Evolutionary conservation across 2,329 filamentous ascomycete genomes (phyloP), one percentile per base, ranked within the genome.

Genomic region (Helotiales sp.): DNA sequence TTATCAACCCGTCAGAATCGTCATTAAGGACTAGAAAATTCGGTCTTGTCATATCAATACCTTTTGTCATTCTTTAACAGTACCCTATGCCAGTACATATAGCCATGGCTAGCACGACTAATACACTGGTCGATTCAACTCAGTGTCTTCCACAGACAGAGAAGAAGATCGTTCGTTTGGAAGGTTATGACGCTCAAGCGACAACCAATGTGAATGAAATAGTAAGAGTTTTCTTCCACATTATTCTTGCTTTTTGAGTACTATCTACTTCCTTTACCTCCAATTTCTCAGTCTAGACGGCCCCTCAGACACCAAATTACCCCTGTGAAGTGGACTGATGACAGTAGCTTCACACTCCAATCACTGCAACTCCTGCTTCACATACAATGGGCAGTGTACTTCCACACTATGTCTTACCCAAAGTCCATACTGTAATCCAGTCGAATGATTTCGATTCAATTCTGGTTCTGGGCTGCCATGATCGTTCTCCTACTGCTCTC

Each of bases 361-460:
- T 43, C 20, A 26, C 54, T 34, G 66, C 57, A 13, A 30, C 28
- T 15, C 34, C 49, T 8, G 24, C 30, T 11, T 58, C 57, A 5
- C 64, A 66, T 22, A 62, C 64, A 32, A 66, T 66, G 64, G 64
- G 64, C 55, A 6, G 34, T 30, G 32, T 49, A 1, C 64, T 66
- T 50, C 49, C 28, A 17, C 37, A 45, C 34, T 66, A 66, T 37
- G 58, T 66, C 34, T 32, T 57, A 17, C 57, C 50, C 15, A 66
- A 66, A 47, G 49, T 66, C 3, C 64, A 66, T 37, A 57, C 57
- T 11, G 17, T 34, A 34, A 66, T 66, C 13, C 64, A 57, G 37
- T 34, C 32, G 5, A 26, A 62, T 7, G 40, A 26, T 7, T 62
- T 47, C 40, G 10, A 11, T 3, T 57, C 49, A 7, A 66, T 66